Percentiles rank a stretch among this genome's conserved stretches.
phyloP scores from a whole-genome alignment of 768 basidiomycete species.

The Russula earlei region DNA sequence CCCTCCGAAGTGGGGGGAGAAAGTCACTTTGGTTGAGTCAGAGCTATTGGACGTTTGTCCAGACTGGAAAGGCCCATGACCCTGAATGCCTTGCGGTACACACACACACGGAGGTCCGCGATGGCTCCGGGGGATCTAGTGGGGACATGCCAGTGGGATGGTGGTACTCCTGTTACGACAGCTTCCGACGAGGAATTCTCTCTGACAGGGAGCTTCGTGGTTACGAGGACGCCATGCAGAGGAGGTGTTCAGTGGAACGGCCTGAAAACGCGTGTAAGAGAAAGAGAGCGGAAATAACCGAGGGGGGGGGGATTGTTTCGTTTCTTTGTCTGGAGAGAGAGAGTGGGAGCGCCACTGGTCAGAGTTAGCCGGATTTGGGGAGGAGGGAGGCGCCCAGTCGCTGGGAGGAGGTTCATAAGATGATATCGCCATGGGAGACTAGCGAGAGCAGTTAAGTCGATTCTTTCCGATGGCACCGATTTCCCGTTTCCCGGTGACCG shows the following conservation, averaged over 20 bases:
- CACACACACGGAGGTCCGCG: constrained; percentile 12
- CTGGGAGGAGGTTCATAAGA: not conserved
- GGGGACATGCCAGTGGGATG: constrained; percentile 8
- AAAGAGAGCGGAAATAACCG: not conserved
- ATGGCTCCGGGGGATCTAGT: constrained; percentile 18
- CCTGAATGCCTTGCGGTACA: constrained; percentile 6
- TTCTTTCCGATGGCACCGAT: not conserved
- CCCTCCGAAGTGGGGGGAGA: constrained; percentile 2
- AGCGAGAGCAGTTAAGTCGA: not conserved
- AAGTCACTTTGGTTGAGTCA: constrained; percentile 8
- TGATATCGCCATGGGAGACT: constrained; percentile 12
- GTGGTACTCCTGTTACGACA: constrained; percentile 12
- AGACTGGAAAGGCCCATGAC: constrained; percentile 12
- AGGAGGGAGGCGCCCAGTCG: not conserved
- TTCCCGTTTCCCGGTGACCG: constrained; percentile 2
- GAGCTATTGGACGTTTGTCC: constrained; percentile 1
- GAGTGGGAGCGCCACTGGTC: constrained; percentile 14
- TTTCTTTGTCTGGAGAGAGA: not conserved
- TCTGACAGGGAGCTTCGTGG: constrained; percentile 16
- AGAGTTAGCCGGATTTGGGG: constrained; percentile 2
- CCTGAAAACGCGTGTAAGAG: constrained; percentile 18
- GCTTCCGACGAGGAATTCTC: constrained; percentile 17
- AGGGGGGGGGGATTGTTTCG: not conserved
- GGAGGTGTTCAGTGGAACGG: constrained; percentile 8
- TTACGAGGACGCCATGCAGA: constrained; percentile 17